Conservation (phyloP, 2,329 filamentous ascomycete genomes). For the Verticillium nubilum region DNA sequence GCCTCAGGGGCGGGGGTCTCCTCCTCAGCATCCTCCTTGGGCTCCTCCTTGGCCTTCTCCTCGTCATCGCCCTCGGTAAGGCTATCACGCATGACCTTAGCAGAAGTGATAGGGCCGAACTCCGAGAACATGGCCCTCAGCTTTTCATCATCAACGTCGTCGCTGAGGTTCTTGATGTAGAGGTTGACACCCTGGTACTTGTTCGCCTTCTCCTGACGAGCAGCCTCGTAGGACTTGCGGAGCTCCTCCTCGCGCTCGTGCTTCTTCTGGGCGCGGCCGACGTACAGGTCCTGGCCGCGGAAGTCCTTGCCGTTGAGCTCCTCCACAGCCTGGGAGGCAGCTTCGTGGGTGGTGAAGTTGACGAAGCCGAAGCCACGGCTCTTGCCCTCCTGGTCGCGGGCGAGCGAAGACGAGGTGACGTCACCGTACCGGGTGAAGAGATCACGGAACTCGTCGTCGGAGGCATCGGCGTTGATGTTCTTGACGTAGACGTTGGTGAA, state of each 20-base stretch:
- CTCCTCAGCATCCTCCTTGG: conserved; percentile 42
- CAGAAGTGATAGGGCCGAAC: conserved; percentile 93
- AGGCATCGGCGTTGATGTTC: conserved; percentile 82
- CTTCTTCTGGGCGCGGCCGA: conserved; percentile 99
- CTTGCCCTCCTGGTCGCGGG: conserved; percentile 84
- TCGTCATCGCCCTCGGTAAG: conserved; percentile 49
- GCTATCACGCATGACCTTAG: conserved; percentile 97
- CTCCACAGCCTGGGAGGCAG: conserved; percentile 79
- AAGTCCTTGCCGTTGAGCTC: conserved; percentile 89
- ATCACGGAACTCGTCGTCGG: conserved; percentile 89
- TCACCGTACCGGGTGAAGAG: conserved; percentile 90
- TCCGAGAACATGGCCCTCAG: conserved; percentile 87
- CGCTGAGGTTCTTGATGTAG: conserved; percentile 98
- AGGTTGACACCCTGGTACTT: conserved; percentile 99
- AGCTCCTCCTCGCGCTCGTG: conserved; percentile 99
- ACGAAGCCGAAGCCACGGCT: conserved; percentile 95
- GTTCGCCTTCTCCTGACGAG: conserved; percentile 94
- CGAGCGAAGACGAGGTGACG: conserved; percentile 92
- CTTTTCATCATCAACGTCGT: conserved; percentile 97
- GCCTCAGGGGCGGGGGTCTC: conserved; percentile 31
- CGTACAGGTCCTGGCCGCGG: conserved; percentile 92
- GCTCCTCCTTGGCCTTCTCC: conserved; percentile 40
- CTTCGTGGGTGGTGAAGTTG: conserved; percentile 90
- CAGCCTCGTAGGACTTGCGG: conserved; percentile 96
- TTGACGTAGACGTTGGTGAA: conserved; percentile 99